A percentile compares a stretch with the other conserved stretches of the same genome.
Conservation (phyloP, 2,329 filamentous ascomycete genomes). For the Tolypocladium paradoxum region DNA sequence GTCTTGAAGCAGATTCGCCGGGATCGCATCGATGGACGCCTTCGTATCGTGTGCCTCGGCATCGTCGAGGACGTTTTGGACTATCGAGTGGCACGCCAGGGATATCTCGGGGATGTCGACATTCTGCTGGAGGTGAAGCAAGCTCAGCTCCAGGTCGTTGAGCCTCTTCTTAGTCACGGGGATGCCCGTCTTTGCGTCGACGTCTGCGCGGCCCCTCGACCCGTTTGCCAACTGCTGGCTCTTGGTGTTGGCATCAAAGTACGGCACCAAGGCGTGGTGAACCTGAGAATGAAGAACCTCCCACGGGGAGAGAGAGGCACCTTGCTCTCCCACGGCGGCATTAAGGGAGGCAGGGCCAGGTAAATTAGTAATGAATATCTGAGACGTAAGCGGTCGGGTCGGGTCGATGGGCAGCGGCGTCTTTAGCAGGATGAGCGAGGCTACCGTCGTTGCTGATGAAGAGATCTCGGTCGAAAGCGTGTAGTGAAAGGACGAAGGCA, state of each 20-base stretch:
- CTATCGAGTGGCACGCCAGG: constrained; percentile 76
- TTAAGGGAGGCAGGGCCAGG: constrained; percentile 68
- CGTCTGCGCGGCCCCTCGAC: constrained; percentile 64
- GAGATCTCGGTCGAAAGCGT: constrained; percentile 73
- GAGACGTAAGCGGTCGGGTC: constrained; percentile 67
- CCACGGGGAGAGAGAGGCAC: constrained; percentile 68
- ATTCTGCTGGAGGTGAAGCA: constrained; percentile 91
- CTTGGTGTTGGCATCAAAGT: constrained; percentile 94
- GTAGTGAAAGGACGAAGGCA: constrained; percentile 56
- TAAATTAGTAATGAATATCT: constrained; percentile 88
- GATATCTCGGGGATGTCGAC: constrained; percentile 93
- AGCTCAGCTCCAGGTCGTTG: constrained; percentile 81
- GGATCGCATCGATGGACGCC: constrained; percentile 69
- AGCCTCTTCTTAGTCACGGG: constrained; percentile 96
- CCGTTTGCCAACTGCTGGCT: constrained; percentile 58
- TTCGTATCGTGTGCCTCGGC: constrained; percentile 56
- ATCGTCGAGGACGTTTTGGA: constrained; percentile 75
- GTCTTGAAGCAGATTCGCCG: constrained; percentile 66
- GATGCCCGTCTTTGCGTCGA: constrained; percentile 87
- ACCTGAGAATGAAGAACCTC: constrained; percentile 88
- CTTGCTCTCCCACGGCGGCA: constrained; percentile 57
- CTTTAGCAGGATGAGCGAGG: constrained; percentile 84
- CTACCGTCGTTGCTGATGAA: constrained; percentile 66
- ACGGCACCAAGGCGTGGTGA: constrained; percentile 83
- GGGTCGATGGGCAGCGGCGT: constrained; percentile 80